Percentiles rank a stretch among this genome's conserved stretches.
phyloP scores from a whole-genome alignment of 1,139 yeast genomes.

The Lodderomyces pseudojiufengensis region DNA sequence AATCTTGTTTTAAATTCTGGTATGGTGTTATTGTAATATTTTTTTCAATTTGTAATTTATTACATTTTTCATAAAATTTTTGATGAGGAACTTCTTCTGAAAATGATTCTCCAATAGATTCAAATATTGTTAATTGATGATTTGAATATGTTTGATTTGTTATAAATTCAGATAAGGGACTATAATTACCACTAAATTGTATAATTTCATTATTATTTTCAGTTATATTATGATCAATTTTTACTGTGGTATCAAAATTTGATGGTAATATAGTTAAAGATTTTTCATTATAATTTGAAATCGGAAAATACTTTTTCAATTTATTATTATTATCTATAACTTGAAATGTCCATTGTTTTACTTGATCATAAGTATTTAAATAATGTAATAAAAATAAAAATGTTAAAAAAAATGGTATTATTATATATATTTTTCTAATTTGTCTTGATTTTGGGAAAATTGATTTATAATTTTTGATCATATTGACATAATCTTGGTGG shows the following conservation, averaged over 20 bases:
- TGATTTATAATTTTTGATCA: not conserved
- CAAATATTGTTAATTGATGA: conserved; percentile 4
- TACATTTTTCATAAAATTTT: not conserved
- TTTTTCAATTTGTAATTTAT: conserved; percentile 2
- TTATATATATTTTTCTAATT: conserved; percentile 3
- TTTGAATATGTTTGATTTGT: conserved; percentile 5
- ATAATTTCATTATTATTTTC: conserved; percentile 1
- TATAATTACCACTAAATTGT: conserved; percentile 1
- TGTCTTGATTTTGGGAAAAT: conserved; percentile 5
- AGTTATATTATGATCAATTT: conserved; percentile 1
- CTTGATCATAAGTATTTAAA: conserved; percentile 3
- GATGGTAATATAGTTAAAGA: conserved; percentile 4
- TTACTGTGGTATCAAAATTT: conserved; percentile 1
- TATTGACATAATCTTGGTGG: no score
- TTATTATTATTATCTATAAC: not conserved
- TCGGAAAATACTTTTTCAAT: no score
- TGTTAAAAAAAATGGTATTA: conserved; percentile 3
- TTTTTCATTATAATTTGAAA: not conserved
- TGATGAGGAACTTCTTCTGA: conserved; percentile 1
- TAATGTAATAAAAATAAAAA: conserved; percentile 1
- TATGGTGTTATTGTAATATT: not conserved
- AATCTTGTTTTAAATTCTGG: conserved; percentile 4
- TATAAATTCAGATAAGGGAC: conserved; percentile 1
- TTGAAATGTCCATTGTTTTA: conserved; percentile 1
- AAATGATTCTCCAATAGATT: conserved; percentile 3